Percentiles rank a stretch among this genome's conserved stretches.
Conservation (phyloP, 805 yeast genomes). For the Kuraishia piskuri region DNA sequence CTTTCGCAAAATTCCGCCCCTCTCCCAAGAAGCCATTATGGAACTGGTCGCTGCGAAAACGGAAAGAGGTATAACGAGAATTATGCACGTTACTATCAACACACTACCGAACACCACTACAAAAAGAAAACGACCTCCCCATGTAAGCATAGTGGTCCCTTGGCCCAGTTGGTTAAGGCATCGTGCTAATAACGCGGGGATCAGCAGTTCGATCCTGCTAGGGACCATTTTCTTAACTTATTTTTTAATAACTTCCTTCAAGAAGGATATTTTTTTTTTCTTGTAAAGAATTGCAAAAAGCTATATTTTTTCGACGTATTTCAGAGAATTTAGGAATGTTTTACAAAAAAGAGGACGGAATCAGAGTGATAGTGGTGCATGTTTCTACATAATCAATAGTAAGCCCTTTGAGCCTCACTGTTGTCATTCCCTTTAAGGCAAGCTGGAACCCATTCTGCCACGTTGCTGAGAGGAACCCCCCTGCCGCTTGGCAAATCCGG, state of each 20-base stretch:
- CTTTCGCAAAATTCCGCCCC: no score
- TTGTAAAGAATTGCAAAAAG: no score
- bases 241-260: no score
- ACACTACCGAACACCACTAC: background rate
- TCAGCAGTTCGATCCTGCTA: constrained; percentile 87
- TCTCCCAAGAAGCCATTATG: no score
- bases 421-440: background rate
- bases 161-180: constrained; percentile 39
- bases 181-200: constrained; percentile 43
- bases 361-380: no score
- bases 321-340: no score
- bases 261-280: no score
- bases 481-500: constrained; percentile 4
- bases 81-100: no score
- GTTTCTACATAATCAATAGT: background rate
- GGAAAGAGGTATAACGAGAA: no score
- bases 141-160: constrained; percentile 16
- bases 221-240: constrained; percentile 50
- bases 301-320: no score
- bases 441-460: background rate
- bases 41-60: no score
- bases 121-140: background rate
- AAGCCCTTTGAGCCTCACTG: background rate
- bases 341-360: no score
- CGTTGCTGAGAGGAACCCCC: constrained; percentile 2